A percentile compares a stretch with the other conserved stretches of the same genome.
phyloP scores from a whole-genome alignment of 164 flowering plant genomes.

The Sextonia rubra region DNA sequence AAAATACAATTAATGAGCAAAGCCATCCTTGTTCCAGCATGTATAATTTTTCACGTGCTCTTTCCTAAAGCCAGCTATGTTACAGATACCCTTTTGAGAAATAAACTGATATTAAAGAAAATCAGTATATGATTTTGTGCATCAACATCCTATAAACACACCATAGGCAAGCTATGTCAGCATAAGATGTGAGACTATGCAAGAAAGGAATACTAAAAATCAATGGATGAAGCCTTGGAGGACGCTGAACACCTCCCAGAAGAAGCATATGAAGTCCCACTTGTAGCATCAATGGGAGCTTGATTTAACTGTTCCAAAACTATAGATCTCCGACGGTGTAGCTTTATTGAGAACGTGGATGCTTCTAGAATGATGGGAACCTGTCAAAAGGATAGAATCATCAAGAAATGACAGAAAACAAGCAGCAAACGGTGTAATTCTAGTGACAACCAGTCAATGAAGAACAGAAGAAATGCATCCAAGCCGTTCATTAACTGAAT shows the following conservation, averaged over 20 bases:
- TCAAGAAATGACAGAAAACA: neutral
- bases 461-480: too few relatives aligned
- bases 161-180: neutral
- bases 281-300: constrained; percentile 90
- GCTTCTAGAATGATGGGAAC: constrained; percentile 86
- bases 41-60: neutral
- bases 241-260: constrained; percentile 66
- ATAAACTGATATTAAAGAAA: too few relatives aligned
- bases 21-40: neutral
- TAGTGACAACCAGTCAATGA: too few relatives aligned
- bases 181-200: neutral
- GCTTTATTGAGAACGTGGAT: constrained; percentile 76
- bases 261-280: constrained; percentile 66
- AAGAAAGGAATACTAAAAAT: constrained; percentile 37
- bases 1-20: too few relatives aligned
- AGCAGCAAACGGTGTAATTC: neutral
- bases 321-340: constrained; percentile 62
- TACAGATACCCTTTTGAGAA: neutral
- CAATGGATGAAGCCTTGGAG: constrained; percentile 45
- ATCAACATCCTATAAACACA: neutral
- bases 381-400: constrained; percentile 27
- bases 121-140: neutral
- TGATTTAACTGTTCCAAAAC: constrained; percentile 86
- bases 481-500: too few relatives aligned
- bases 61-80: neutral